These are phyloP conservation scores for Rhodotorula graminis DNA, from an alignment of 768 basidiomycete species.

Conservation along the genomic window DNA sequence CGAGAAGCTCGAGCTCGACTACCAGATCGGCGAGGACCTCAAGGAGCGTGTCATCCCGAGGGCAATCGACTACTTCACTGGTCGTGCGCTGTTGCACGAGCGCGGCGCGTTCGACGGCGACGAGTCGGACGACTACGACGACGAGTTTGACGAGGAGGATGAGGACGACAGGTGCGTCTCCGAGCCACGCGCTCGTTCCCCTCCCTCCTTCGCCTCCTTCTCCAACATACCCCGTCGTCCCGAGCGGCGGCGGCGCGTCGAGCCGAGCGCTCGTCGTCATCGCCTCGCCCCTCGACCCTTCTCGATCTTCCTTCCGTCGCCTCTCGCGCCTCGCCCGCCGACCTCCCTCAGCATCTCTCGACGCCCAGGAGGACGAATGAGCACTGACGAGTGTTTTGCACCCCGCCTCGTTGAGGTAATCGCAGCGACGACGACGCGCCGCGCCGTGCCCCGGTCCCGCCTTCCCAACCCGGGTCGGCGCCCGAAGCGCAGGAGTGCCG, in stretches of 20 bases:
- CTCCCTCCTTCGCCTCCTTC: too few species aligned
- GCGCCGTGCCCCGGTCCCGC: background rate
- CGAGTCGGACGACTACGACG: conserved; percentile 60
- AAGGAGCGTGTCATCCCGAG: conserved; percentile 93
- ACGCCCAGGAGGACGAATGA: background rate
- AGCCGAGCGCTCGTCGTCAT: too few species aligned
- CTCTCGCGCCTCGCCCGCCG: too few species aligned
- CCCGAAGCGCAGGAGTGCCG: background rate
- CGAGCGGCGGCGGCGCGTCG: too few species aligned
- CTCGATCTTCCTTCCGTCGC: too few species aligned
- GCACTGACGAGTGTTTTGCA: background rate
- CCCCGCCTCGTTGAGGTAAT: background rate
- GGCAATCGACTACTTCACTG: conserved; percentile 95
- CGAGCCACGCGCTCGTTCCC: too few species aligned
- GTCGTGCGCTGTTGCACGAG: conserved; percentile 79
- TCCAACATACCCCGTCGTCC: too few species aligned
- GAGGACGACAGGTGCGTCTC: background rate
- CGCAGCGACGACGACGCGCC: background rate
- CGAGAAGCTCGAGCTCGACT: conserved; percentile 89
- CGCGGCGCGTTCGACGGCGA: conserved; percentile 37
- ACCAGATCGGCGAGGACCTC: conserved; percentile 95
- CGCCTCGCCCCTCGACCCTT: too few species aligned
- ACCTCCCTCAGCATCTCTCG: background rate
- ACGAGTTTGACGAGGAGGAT: conserved; percentile 58
- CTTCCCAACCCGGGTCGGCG: background rate